These are phyloP conservation scores for Bruguiera parviflora DNA, from an alignment of 345 rosid genomes.

Conservation along the genomic window DNA sequence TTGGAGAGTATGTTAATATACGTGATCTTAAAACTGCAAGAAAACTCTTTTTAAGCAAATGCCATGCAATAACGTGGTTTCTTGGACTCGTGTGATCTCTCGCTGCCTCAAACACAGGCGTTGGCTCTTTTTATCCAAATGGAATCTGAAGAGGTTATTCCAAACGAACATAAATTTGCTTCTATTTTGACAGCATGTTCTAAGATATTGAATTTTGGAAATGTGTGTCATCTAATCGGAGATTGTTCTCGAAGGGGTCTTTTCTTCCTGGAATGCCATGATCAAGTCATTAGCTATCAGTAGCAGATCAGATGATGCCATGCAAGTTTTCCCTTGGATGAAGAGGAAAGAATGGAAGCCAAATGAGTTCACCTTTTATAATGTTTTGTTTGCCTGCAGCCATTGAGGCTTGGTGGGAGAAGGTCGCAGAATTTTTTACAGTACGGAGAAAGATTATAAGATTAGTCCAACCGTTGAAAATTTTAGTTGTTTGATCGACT, in stretches of 20 bases:
- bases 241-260: not conserved
- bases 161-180: conserved; percentile 32
- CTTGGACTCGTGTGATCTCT: conserved; percentile 38
- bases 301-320: conserved; percentile 28
- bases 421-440: conserved; percentile 25
- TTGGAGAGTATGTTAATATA: conserved; percentile 26
- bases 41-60: conserved; percentile 16
- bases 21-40: conserved; percentile 20
- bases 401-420: conserved; percentile 32
- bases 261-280: conserved; percentile 34
- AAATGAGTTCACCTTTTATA: conserved; percentile 33
- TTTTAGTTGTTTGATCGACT: conserved; percentile 37
- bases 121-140: conserved; percentile 25
- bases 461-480: conserved; percentile 33
- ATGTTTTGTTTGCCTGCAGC: conserved; percentile 42
- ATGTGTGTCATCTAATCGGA: conserved; percentile 7
- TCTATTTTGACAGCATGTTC: conserved; percentile 35
- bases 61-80: conserved; percentile 32
- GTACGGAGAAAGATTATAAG: conserved; percentile 25
- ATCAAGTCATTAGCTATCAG: conserved; percentile 31
- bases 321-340: conserved; percentile 30
- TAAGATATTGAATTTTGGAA: conserved; percentile 31
- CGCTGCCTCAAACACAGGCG: conserved; percentile 19
- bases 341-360: conserved; percentile 20
- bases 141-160: conserved; percentile 22